Conservation (phyloP, 2,329 filamentous ascomycete species). For the Exserohilum turcica region DNA sequence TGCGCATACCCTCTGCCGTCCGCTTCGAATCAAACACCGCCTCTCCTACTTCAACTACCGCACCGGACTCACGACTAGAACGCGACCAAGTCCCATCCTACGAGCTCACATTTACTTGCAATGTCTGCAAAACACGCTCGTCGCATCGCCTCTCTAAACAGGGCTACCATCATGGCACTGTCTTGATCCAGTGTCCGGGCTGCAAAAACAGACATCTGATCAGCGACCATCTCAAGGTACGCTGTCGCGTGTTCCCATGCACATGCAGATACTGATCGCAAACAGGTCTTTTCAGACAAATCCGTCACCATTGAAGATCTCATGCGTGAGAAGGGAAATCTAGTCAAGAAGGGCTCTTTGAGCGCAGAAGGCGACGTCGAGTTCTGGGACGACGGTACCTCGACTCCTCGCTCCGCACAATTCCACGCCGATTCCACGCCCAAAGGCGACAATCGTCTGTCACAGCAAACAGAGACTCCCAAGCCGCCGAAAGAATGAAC, state of each 20-base stretch:
- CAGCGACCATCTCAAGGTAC: conserved; percentile 78
- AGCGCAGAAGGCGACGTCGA: conserved; percentile 85
- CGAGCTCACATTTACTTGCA: conserved; percentile 89
- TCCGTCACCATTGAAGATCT: conserved; percentile 77
- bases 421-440: conserved; percentile 39
- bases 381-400: conserved; percentile 79
- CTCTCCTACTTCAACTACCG: conserved; percentile 32
- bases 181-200: conserved; percentile 83
- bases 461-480: conserved; percentile 20
- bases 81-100: conserved; percentile 68
- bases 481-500: conserved; percentile 21
- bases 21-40: conserved; percentile 38
- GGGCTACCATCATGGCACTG: conserved; percentile 88
- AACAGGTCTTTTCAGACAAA: conserved; percentile 72
- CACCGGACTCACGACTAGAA: conserved; percentile 44
- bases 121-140: conserved; percentile 79
- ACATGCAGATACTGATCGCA: conserved; percentile 8
- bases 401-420: conserved; percentile 41
- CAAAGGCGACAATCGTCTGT: conserved; percentile 31
- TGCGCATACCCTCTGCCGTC: conserved; percentile 14
- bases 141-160: conserved; percentile 88
- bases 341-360: conserved; percentile 73
- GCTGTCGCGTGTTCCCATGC: too few species aligned
- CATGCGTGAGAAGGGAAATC: conserved; percentile 73
- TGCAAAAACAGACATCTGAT: conserved; percentile 92